phyloP scores from a whole-genome alignment of 352 stramenopile genomes.

The Aphanomyces invadans region DNA sequence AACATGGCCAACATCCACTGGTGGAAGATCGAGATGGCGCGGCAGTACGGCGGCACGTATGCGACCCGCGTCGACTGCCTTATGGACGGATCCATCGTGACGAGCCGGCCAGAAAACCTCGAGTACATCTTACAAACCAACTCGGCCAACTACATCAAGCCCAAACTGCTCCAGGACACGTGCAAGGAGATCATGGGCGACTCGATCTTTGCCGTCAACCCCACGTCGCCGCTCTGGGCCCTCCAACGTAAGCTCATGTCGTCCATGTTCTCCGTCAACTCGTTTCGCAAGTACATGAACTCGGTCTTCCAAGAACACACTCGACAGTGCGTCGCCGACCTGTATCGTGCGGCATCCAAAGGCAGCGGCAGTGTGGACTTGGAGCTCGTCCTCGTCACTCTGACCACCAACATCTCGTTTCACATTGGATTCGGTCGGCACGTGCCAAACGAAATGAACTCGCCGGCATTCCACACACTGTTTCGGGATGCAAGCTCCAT shows the following conservation, averaged over 20 bases:
- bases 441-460: slow-evolving; percentile 16
- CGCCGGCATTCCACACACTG: slow-evolving; percentile 7
- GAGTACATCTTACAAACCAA: slow-evolving; percentile 60
- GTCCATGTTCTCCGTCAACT: slow-evolving; percentile 25
- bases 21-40: slow-evolving; percentile 16
- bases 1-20: slow-evolving; percentile 16
- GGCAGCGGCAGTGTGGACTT: slow-evolving; percentile 1
- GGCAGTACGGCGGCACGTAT: slow-evolving; percentile 13
- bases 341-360: neutral
- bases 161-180: slow-evolving; percentile 53
- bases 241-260: slow-evolving; percentile 24
- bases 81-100: slow-evolving; percentile 27
- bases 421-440: slow-evolving; percentile 22
- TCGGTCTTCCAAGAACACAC: slow-evolving; percentile 18
- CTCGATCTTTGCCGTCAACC: slow-evolving; percentile 69
- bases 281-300: slow-evolving; percentile 24
- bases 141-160: slow-evolving; percentile 67
- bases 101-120: slow-evolving; percentile 51
- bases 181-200: slow-evolving; percentile 59
- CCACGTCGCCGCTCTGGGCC: slow-evolving; percentile 26
- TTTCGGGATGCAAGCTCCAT: slow-evolving; percentile 16
- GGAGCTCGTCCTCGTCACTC: slow-evolving; percentile 13
- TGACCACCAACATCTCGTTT: slow-evolving; percentile 23
- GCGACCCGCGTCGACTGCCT: slow-evolving; percentile 14
- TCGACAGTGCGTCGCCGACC: neutral